These are phyloP conservation scores for Phytopythium mirpurense DNA, from an alignment of 352 stramenopile genomes.

Conservation along the genomic window DNA sequence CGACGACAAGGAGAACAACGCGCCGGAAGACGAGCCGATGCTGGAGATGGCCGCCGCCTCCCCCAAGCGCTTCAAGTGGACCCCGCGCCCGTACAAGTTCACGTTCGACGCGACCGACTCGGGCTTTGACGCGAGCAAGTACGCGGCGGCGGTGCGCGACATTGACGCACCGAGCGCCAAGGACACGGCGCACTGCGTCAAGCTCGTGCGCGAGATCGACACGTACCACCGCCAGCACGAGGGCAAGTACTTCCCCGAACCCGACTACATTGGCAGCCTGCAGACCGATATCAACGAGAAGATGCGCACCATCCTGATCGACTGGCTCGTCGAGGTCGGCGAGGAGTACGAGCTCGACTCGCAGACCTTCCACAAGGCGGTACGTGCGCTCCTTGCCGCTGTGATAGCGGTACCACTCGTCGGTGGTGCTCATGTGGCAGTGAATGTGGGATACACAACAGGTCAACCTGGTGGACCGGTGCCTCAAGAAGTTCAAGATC, in stretches of 20 bases:
- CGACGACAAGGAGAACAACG: slow-evolving; percentile 18
- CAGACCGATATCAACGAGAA: slow-evolving; percentile 99
- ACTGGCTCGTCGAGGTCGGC: slow-evolving; percentile 96
- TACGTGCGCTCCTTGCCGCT: too few relatives aligned
- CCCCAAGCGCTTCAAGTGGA: slow-evolving; percentile 16
- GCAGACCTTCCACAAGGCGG: slow-evolving; percentile 78
- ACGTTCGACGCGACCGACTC: slow-evolving; percentile 54
- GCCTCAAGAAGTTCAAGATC: slow-evolving; percentile 78
- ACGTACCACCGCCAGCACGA: slow-evolving; percentile 66
- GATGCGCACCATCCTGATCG: slow-evolving; percentile 99
- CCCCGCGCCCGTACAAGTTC: slow-evolving; percentile 47
- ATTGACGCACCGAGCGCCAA: slow-evolving; percentile 44
- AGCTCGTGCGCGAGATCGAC: slow-evolving; percentile 61
- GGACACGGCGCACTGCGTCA: slow-evolving; percentile 31
- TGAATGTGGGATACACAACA: slow-evolving; percentile 15
- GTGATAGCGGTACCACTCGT: too few relatives aligned
- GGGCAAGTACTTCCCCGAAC: slow-evolving; percentile 58
- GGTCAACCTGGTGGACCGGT: slow-evolving; percentile 83
- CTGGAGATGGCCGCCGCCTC: background rate
- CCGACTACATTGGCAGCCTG: slow-evolving; percentile 60
- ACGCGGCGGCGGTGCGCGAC: slow-evolving; percentile 40
- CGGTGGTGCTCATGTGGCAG: background rate
- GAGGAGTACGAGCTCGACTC: slow-evolving; percentile 84
- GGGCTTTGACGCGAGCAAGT: slow-evolving; percentile 65
- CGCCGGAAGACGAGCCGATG: slow-evolving; percentile 9